A percentile compares a stretch with the other conserved stretches of the same genome.
Evolutionary conservation across 2,329 filamentous ascomycete genomes (phyloP).

Genomic region (Volutella citrinella): DNA sequence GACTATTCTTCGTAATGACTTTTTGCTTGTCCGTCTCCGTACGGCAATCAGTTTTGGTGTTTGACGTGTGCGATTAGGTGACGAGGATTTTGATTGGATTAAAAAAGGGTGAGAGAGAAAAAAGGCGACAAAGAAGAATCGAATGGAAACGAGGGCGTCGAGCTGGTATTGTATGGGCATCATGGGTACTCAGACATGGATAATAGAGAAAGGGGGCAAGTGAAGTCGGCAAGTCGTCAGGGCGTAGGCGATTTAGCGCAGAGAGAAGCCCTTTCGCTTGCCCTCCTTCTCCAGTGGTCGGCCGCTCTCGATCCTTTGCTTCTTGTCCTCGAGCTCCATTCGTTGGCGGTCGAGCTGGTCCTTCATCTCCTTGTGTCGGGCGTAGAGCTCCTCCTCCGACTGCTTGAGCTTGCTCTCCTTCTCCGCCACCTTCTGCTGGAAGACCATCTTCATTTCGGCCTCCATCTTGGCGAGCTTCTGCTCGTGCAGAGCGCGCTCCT

Average conservation of each 20-base stretch:
- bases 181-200: constrained; percentile 56
- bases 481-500: constrained; percentile 96
- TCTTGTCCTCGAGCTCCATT: constrained; percentile 97
- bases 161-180: constrained; percentile 59
- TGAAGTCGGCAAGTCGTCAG: constrained; percentile 19
- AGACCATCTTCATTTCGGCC: constrained; percentile 99
- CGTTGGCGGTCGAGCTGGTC: constrained; percentile 96
- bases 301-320: constrained; percentile 89
- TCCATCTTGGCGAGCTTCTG: constrained; percentile 99
- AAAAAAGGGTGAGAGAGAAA: constrained; percentile 37
- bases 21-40: constrained; percentile 28
- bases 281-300: constrained; percentile 95
- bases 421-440: constrained; percentile 99
- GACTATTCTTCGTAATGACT: constrained; percentile 36
- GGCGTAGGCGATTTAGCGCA: constrained; percentile 63
- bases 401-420: constrained; percentile 99
- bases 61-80: constrained; percentile 35
- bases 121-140: constrained; percentile 36
- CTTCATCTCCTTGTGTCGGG: constrained; percentile 99
- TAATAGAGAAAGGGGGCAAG: constrained; percentile 39
- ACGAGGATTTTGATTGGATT: constrained; percentile 35
- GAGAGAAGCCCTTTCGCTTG: constrained; percentile 99
- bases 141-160: constrained; percentile 51
- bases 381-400: constrained; percentile 98
- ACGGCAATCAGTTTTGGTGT: constrained; percentile 29